Conservation (phyloP, 2,329 filamentous ascomycete species). For the Passalora sequoiae region DNA sequence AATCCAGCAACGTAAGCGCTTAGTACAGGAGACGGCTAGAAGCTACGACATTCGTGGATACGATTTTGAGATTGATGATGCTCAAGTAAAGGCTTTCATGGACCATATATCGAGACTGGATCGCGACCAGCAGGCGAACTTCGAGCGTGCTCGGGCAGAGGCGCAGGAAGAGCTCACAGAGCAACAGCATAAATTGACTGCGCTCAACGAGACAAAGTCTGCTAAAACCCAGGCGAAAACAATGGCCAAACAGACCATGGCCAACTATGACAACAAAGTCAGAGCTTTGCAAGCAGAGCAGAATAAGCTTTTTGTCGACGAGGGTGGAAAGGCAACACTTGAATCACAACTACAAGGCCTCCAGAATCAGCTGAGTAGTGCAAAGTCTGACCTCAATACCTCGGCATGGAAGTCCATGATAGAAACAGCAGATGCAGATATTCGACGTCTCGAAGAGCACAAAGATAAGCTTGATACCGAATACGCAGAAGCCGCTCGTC, state of each 20-base stretch:
- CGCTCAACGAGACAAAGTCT: constrained; percentile 69
- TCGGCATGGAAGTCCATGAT: constrained; percentile 68
- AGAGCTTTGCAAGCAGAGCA: constrained; percentile 61
- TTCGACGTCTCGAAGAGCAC: constrained; percentile 66
- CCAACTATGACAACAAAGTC: constrained; percentile 66
- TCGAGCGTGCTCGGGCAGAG: constrained; percentile 69
- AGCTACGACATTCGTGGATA: constrained; percentile 78
- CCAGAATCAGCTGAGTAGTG: constrained; percentile 56
- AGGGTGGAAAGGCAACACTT: constrained; percentile 73
- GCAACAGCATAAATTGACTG: constrained; percentile 66
- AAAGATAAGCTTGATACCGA: constrained; percentile 71
- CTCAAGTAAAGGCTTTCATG: constrained; percentile 69
- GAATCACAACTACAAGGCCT: constrained; percentile 69
- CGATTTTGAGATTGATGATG: constrained; percentile 70
- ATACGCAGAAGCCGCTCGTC: constrained; percentile 73
- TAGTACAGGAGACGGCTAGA: constrained; percentile 73
- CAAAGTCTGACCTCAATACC: constrained; percentile 58
- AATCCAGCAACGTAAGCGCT: constrained; percentile 61
- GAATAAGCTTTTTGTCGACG: constrained; percentile 72
- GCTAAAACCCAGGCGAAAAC: constrained; percentile 69
- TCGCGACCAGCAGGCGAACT: constrained; percentile 69
- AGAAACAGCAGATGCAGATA: constrained; percentile 57
- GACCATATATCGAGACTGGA: constrained; percentile 69
- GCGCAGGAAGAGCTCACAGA: constrained; percentile 68
- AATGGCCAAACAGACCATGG: constrained; percentile 66